Evolutionary conservation across 768 basidiomycete species (phyloP).

Genomic region (Leccinum subgranulosum): DNA sequence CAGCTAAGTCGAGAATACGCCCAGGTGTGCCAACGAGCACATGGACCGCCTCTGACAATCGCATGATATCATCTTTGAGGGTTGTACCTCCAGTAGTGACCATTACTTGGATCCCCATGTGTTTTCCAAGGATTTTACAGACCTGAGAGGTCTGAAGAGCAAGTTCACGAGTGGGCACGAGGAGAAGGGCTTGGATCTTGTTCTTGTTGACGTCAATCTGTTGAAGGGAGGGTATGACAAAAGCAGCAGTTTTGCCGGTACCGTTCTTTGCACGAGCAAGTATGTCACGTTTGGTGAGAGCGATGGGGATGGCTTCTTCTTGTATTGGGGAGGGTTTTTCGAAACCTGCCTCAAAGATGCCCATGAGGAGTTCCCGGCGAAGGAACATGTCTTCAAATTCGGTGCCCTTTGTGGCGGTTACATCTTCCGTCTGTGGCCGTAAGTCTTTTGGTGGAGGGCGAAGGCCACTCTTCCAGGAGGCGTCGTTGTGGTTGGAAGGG

Average conservation of each 20-base stretch:
- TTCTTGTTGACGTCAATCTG: conserved; percentile 78
- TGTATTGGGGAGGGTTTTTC: conserved; percentile 97
- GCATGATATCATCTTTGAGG: conserved; percentile 95
- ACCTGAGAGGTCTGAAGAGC: conserved; percentile 99
- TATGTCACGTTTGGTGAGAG: conserved; percentile 89
- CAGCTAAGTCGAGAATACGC: conserved; percentile 89
- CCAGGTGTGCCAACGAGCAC: conserved; percentile 97
- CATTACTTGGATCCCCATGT: conserved; percentile 96
- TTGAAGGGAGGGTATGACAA: conserved; percentile 96
- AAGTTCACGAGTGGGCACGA: conserved; percentile 98
- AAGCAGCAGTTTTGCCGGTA: conserved; percentile 98
- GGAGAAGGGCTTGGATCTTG: conserved; percentile 94
- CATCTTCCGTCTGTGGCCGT: conserved; percentile 97
- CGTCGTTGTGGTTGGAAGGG: conserved; percentile 28
- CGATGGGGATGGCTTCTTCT: conserved; percentile 97
- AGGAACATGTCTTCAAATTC: conserved; percentile 96
- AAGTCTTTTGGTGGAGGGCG: conserved; percentile 86
- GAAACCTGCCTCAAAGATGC: conserved; percentile 98
- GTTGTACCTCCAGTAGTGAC: conserved; percentile 98
- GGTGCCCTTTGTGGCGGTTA: conserved; percentile 86
- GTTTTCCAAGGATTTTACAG: conserved; percentile 94
- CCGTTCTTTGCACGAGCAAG: conserved; percentile 96
- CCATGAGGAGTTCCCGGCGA: conserved; percentile 96
- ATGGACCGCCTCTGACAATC: conserved; percentile 86
- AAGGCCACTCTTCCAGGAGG: conserved; percentile 73